phyloP scores from a whole-genome alignment of 2,329 filamentous ascomycete species.

The Paraphoma sp. region DNA sequence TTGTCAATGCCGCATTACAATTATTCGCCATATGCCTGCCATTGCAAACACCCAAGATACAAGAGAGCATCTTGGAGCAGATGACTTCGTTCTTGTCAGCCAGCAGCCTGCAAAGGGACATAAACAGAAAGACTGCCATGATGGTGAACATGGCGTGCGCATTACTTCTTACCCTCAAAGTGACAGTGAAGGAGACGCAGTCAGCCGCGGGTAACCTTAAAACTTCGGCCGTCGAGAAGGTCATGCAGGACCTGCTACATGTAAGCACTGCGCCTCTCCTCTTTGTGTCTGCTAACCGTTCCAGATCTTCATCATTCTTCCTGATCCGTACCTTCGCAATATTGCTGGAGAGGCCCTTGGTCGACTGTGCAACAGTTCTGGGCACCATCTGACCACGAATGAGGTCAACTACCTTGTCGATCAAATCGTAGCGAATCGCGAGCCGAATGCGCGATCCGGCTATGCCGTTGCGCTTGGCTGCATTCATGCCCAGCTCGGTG shows the following conservation, averaged over 20 bases:
- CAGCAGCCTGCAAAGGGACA: constrained; percentile 79
- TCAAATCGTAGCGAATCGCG: constrained; percentile 90
- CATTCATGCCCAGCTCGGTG: constrained; percentile 93
- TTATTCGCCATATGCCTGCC: constrained; percentile 92
- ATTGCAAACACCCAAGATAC: constrained; percentile 86
- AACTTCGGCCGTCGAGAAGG: constrained; percentile 77
- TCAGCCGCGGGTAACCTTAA: constrained; percentile 76
- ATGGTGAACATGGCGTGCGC: constrained; percentile 88
- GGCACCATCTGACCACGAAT: constrained; percentile 84
- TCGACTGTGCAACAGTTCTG: constrained; percentile 81
- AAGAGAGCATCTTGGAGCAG: constrained; percentile 95
- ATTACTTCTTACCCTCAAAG: constrained; percentile 79
- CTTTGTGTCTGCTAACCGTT: constrained; percentile 6
- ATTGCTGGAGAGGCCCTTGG: constrained; percentile 87
- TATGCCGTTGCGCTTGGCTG: constrained; percentile 92
- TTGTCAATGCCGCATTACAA: constrained; percentile 92
- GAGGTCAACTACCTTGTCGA: constrained; percentile 94
- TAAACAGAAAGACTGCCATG: constrained; percentile 87
- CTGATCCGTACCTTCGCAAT: constrained; percentile 84
- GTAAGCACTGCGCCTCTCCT: constrained; percentile 59
- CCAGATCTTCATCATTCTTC: constrained; percentile 76
- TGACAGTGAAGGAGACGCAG: constrained; percentile 80
- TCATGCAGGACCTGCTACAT: constrained; percentile 73
- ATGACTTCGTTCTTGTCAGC: constrained; percentile 88
- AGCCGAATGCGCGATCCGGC: constrained; percentile 90